Percentiles rank a stretch among this genome's conserved stretches.
Conservation (phyloP, 345 rosid genomes). For the Hibiscus tridactylites region DNA sequence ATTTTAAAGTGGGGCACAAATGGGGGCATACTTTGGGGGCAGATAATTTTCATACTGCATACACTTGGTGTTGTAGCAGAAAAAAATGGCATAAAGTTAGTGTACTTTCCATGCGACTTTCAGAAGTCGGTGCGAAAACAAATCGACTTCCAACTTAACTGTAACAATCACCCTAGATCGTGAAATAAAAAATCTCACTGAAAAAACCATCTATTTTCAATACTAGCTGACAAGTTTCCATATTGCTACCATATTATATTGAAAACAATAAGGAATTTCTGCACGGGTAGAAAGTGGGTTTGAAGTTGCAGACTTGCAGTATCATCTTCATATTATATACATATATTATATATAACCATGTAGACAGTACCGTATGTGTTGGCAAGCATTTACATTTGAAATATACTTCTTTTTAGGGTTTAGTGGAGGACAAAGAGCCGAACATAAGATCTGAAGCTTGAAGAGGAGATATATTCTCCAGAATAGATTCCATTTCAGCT, state of each 20-base stretch:
- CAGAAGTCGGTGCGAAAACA: no score
- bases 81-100: no score
- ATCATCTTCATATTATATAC: neutral
- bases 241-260: neutral
- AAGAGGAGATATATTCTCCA: neutral
- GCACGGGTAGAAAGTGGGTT: neutral
- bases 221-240: neutral
- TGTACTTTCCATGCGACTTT: no score
- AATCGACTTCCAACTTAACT: no score
- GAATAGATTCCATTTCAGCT: conserved; percentile 6
- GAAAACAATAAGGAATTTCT: neutral
- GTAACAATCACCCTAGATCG: no score
- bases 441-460: neutral
- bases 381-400: neutral
- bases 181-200: no score
- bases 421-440: conserved; percentile 8
- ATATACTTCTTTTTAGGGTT: neutral
- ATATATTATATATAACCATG: no score
- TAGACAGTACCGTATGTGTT: neutral
- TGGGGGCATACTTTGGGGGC: no score
- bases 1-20: no score
- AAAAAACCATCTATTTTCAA: neutral
- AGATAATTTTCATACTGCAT: no score
- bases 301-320: neutral
- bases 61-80: no score